A percentile compares a stretch with the other conserved stretches of the same genome.
phyloP scores from a whole-genome alignment of 1,284 basidiomycete genomes.

The Ceratobasidium papillatum region DNA sequence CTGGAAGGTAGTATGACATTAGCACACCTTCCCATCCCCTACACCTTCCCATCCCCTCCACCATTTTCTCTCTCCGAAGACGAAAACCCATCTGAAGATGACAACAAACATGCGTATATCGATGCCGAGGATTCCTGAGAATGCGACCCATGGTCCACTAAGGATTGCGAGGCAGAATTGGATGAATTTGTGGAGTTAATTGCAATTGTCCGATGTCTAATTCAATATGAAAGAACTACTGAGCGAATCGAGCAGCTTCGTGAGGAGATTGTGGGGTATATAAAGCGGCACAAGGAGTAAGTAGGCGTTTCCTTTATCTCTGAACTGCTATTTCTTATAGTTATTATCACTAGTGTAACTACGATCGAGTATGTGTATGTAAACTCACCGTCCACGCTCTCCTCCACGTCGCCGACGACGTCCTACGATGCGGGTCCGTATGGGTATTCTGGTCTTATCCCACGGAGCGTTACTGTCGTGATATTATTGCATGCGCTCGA shows the following conservation, averaged over 20 bases:
- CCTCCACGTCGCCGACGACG: slow-evolving; percentile 54
- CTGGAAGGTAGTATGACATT: not conserved
- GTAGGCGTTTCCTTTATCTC: slow-evolving; percentile 11
- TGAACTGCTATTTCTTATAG: not conserved
- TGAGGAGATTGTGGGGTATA: no score
- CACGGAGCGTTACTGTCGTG: slow-evolving; percentile 15
- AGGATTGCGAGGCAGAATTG: not conserved
- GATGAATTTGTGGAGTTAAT: not conserved
- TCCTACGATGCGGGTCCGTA: slow-evolving; percentile 42
- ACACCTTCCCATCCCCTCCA: not conserved
- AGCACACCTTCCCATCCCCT: not conserved
- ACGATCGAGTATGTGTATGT: slow-evolving; percentile 48
- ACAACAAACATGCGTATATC: not conserved
- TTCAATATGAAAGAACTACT: no score
- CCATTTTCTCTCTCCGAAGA: not conserved
- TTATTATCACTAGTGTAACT: not conserved
- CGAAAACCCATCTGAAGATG: not conserved
- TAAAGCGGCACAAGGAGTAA: no score
- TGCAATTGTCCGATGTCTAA: no score
- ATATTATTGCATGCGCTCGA: not conserved
- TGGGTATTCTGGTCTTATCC: slow-evolving; percentile 12
- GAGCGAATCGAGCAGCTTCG: no score
- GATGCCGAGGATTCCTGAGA: not conserved
- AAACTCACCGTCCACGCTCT: slow-evolving; percentile 56
- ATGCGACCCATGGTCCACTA: slow-evolving; percentile 13